Evolutionary conservation across 495 filamentous ascomycete genomes (phyloP), one percentile per base, ranked within the genome.

Genomic region (Bryoglossum gracile): DNA sequence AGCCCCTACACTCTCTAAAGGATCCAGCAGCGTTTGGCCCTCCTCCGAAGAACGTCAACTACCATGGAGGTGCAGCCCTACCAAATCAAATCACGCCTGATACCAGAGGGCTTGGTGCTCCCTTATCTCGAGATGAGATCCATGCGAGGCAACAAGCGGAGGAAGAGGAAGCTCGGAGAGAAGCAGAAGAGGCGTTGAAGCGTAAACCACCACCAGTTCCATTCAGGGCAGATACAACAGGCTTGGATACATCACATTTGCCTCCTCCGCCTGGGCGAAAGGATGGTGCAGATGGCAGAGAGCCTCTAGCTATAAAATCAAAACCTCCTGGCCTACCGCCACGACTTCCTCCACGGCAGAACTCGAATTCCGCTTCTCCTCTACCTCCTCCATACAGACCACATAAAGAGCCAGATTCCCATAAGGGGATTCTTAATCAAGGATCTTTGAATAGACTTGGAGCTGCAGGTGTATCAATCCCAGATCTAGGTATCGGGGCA

Each of bases 11-110:
- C 3, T 72, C 83, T 2, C 72, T 98, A 16, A 82, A 83, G 58
- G 92, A 98, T 63, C 91, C 92, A 1, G 62, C 78, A 0, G 75
- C 82, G 10, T 96, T 98, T 63, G 88, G 77, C 2, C 87, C 91
- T 26, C 91, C 91, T 17, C 91, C 91, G 3, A 94, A 83, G 53
- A 74, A 78, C 52, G 62, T 74, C 57, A 74, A 73, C 34, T 78
- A 73, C 51, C 68, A 81, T 59, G 71, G 75, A 13, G 65, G 65
- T 1, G 65, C 66, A 4, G 71, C 75, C 8, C 56, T 70, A 4
- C 65, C 73, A 18, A 72, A 73, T 43, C 60, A 69, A 45, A 66
- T 62, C 3, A 75, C 72, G 2, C 73, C 75, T 1, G 69, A 76
- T 57, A 62, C 60, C 33, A 58, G 65, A 35, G 72, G 74, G 13